Evolutionary conservation across 768 basidiomycete species (phyloP), one percentile per base, ranked within the genome.

Genomic region (Mycena polygramma): DNA sequence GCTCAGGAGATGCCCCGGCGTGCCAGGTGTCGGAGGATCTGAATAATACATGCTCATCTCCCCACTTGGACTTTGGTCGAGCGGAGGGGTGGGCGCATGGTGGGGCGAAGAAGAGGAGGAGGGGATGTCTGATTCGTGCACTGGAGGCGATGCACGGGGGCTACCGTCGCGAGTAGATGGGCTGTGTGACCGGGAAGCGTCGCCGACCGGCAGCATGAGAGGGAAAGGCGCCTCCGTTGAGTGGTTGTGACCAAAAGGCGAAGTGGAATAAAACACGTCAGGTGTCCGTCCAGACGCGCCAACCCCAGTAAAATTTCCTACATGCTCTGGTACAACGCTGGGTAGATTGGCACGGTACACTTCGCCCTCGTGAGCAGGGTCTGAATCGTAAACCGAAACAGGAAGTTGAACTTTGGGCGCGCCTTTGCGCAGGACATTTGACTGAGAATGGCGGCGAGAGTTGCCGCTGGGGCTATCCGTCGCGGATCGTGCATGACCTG

Each of bases 251-350:
- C 58, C 22, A 26, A 70, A 70, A 41, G 72, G 72, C 37, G 81
- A 76, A 20, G 79, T 75, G 4, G 81, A 60, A 69, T 84, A 82
- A 24, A 79, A 79, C n/a, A 80, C 74, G 51, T 81, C 78, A 7
- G 79, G 80, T 45, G 78, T 74, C 30, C 77, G 78, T 20, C 75
- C 76, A 39, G 73, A 63, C 20, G 85, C 78, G 37, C 92, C 92
- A 36, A 93, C 72, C 15, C 92, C 92, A 15, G 91, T 92, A 89
- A 92, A 90, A 72, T 92, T 85, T 68, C 88, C 87, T 41, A 79
- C 84, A 53, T 79, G 82, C 54, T 80, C 84, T 24, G 88, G 84
- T 36, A 92, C 83, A 17, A 84, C 84, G 71, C 89, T 91, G 4
- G 90, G 87, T 35, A 89, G 78, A 62, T 87, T 79, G 10, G 83